Evolutionary conservation across 2,329 filamentous ascomycete genomes (phyloP).

Genomic region (Botrytis pseudocinerea): DNA sequence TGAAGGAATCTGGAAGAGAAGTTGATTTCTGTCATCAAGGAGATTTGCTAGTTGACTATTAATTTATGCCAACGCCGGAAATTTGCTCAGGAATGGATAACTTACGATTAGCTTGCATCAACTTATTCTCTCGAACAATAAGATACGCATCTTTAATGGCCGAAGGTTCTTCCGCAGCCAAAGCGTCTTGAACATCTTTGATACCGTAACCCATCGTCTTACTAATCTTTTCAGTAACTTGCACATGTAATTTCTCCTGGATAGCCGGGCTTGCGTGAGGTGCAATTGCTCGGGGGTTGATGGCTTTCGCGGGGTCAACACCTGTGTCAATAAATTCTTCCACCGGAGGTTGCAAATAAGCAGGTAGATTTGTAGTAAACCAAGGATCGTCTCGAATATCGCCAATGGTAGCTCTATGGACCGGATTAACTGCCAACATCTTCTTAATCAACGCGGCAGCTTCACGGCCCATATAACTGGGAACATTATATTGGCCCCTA

Average conservation of each 20-base stretch:
- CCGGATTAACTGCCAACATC: slow-evolving; percentile 94
- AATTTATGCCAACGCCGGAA: slow-evolving; percentile 13
- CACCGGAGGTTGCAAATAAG: slow-evolving; percentile 81
- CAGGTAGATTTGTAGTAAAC: slow-evolving; percentile 84
- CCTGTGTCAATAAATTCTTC: slow-evolving; percentile 94
- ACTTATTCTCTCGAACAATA: slow-evolving; percentile 95
- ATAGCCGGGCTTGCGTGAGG: slow-evolving; percentile 75
- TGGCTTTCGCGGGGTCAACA: slow-evolving; percentile 89
- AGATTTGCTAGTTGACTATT: slow-evolving; percentile 37
- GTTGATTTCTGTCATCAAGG: slow-evolving; percentile 39
- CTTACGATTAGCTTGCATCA: slow-evolving; percentile 94
- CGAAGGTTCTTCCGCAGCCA: slow-evolving; percentile 89
- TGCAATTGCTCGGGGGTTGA: slow-evolving; percentile 78
- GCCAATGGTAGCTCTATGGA: slow-evolving; percentile 89
- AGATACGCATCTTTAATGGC: slow-evolving; percentile 99
- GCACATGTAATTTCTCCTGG: slow-evolving; percentile 86
- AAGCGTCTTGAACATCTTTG: slow-evolving; percentile 90
- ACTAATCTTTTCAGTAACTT: slow-evolving; percentile 92
- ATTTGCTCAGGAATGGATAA: slow-evolving; percentile 34
- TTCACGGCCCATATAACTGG: slow-evolving; percentile 84
- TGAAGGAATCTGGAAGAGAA: slow-evolving; percentile 55
- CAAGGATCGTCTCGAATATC: slow-evolving; percentile 93
- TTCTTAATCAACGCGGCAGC: slow-evolving; percentile 81
- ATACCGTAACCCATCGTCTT: slow-evolving; percentile 98
- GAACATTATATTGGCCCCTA: slow-evolving; percentile 88